Base-by-base conservation (phyloP, 169 alveolate genomes). In the Cryptosporidium tyzzeri region DNA sequence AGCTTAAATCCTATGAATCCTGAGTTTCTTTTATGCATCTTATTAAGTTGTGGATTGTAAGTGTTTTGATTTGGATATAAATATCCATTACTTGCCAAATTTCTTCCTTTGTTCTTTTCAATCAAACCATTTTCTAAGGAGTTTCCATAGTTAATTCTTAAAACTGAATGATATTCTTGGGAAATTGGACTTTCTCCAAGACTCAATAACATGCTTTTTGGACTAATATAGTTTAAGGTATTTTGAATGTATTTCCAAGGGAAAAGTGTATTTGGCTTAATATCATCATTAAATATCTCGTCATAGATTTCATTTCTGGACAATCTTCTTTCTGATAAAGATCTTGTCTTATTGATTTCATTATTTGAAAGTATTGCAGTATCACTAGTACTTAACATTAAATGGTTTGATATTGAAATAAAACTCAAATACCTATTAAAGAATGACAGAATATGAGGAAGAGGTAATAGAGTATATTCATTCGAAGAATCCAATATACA, bases 381-480 rank as follows among this genome's bases (percentile, higher is more conserved):
- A 33, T 80, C 89, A 41, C 89, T 80, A 33, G 89, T 80, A 59
- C 89, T 80, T 23, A 61, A 59, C 89, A 80, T 80, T 62, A 65
- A 62, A 14, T 80, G 74, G 44, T 80, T 80, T 4, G 89, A 35
- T 26, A 80, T 80, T 37, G 89, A 80, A 33, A 80, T 62, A 33
- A 62, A 80, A 35, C 68, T 80, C 10, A 80, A 23, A 29, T 80
- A 80, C n/a, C 65, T 80, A 33, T 65, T 65, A 12, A 80, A 80
- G 67, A 80, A 80, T 18, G 89, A 80, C 6, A 80, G 67, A 41
- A 80, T 80, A 65, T 80, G 89, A 33, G 89, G 89, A 14, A 80
- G 70, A 59, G 89, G 89, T 18, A 80, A 48, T 44, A 80, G 33
- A 37, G 89, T 62, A 26, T 80, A 65, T 65, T 80, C 69, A n/a